Evolutionary conservation across 371 early-diverging fungal genomes (phyloP).

Genomic region (Mortierella sp.): DNA sequence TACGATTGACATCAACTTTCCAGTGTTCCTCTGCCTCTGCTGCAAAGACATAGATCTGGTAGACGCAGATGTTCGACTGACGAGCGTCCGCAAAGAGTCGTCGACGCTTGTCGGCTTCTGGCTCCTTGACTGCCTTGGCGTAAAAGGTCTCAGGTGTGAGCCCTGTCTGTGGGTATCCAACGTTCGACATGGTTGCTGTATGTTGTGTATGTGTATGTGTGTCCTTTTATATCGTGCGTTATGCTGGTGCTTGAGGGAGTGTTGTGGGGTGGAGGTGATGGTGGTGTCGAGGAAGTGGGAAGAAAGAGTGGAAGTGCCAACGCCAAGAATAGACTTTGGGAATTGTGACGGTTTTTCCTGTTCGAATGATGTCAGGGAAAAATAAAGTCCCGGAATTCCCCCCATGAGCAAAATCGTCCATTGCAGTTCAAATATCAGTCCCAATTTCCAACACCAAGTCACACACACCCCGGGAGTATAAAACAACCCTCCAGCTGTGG

Average conservation of each 20-base stretch:
- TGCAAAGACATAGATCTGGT: conserved; percentile 28
- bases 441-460: background rate
- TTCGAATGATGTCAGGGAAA: background rate
- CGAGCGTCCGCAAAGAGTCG: conserved; percentile 51
- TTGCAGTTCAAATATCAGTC: background rate
- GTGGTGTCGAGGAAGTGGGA: background rate
- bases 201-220: background rate
- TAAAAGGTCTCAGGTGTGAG: conserved; percentile 25
- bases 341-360: too few species aligned
- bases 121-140: conserved; percentile 9
- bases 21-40: conserved; percentile 36
- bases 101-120: conserved; percentile 31
- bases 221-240: too few species aligned
- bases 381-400: background rate
- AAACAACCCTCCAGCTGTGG: conserved; percentile 11
- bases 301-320: background rate
- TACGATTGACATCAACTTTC: background rate
- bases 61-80: conserved; percentile 28
- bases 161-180: conserved; percentile 30
- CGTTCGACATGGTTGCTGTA: conserved; percentile 17
- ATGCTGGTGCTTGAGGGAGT: too few species aligned
- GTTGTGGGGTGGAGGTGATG: background rate
- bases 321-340: too few species aligned
- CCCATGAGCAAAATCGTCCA: background rate
- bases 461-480: conserved; percentile 12